These are phyloP conservation scores for Erysimum pusillum DNA, from an alignment of 441 rosid genomes.

Conservation along the genomic window DNA sequence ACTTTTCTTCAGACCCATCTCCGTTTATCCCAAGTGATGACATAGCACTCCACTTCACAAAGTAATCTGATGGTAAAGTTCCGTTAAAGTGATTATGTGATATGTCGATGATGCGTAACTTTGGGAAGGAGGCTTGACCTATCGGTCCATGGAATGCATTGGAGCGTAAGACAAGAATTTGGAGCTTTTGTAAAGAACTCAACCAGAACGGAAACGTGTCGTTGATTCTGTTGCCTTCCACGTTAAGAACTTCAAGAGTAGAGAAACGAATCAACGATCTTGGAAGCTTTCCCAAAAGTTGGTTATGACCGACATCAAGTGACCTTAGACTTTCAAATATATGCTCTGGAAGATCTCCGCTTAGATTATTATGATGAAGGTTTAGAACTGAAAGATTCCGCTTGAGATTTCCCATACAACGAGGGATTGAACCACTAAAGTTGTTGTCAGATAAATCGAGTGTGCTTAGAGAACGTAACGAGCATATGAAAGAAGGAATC, in stretches of 20 bases:
- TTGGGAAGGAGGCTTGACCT: conserved; percentile 24
- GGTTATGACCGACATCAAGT: conserved; percentile 53
- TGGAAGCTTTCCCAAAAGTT: conserved; percentile 53
- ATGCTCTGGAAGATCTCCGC: conserved; percentile 41
- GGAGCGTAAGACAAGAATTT: conserved; percentile 31
- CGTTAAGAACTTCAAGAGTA: conserved; percentile 9
- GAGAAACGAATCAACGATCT: conserved; percentile 37
- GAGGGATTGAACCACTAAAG: conserved; percentile 49
- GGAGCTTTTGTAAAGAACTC: background rate
- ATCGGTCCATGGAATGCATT: background rate
- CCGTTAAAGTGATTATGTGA: conserved; percentile 11
- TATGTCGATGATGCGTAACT: conserved; percentile 68
- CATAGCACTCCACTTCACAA: conserved; percentile 53
- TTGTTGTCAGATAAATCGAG: conserved; percentile 60
- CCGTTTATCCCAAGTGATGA: background rate
- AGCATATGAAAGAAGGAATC: conserved; percentile 57
- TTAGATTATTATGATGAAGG: conserved; percentile 50
- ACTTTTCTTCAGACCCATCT: background rate
- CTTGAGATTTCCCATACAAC: conserved; percentile 36
- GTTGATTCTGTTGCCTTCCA: background rate
- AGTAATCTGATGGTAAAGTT: conserved; percentile 17
- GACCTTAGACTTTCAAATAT: conserved; percentile 43
- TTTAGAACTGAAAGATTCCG: conserved; percentile 48
- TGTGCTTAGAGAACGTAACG: conserved; percentile 2
- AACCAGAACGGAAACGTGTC: conserved; percentile 20